Percentiles rank a stretch among this genome's conserved stretches.
These are phyloP conservation scores for Erodium moschatum DNA, from an alignment of 441 rosid genomes.

Conservation along the genomic window DNA sequence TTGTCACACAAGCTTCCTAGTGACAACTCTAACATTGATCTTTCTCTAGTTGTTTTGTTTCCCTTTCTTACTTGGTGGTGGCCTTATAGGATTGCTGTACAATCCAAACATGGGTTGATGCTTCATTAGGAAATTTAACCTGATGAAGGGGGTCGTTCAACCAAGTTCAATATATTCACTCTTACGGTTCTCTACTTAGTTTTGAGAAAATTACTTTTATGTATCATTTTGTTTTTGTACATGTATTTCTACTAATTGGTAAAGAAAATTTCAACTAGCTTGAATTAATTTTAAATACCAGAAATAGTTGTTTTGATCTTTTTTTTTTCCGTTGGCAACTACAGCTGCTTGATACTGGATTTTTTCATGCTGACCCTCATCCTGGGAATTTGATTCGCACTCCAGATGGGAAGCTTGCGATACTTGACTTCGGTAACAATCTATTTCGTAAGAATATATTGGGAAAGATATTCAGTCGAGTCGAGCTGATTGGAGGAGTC, in stretches of 20 bases:
- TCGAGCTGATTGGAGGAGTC: slow-evolving; percentile 13
- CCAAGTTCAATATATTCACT: neutral
- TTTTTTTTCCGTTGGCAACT: slow-evolving; percentile 19
- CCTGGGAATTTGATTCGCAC: slow-evolving; percentile 98
- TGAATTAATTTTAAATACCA: neutral
- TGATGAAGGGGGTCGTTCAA: neutral
- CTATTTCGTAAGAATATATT: slow-evolving; percentile 15
- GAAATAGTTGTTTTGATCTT: slow-evolving; percentile 8
- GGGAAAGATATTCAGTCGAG: slow-evolving; percentile 17
- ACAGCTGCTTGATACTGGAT: slow-evolving; percentile 91
- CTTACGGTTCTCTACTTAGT: neutral
- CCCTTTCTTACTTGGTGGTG: neutral
- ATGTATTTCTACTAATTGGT: neutral
- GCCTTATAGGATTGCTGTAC: neutral
- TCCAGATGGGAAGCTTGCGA: slow-evolving; percentile 91
- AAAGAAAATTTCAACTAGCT: neutral
- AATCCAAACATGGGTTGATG: neutral
- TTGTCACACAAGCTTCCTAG: neutral
- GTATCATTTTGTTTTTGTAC: neutral
- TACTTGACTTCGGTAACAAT: slow-evolving; percentile 85
- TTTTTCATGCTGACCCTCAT: slow-evolving; percentile 99
- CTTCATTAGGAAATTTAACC: neutral
- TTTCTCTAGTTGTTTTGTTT: slow-evolving; percentile 4
- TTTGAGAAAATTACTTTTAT: neutral
- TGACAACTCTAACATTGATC: neutral